phyloP scores from a whole-genome alignment of 148 eudicot genomes.

The Chenopodium album region DNA sequence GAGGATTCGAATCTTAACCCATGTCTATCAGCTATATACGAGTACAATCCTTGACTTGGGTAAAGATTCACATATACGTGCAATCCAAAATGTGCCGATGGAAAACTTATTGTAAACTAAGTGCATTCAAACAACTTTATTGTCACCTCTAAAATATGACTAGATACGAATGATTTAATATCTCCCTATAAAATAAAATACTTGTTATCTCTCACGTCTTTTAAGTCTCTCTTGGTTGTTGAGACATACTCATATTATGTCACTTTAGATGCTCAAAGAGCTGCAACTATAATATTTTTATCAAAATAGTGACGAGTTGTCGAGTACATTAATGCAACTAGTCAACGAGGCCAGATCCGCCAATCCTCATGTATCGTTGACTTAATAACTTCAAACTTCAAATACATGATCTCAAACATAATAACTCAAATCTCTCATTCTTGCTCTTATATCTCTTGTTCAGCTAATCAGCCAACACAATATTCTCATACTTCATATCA shows the following conservation, averaged over 20 bases:
- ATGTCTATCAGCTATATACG: too few relatives aligned
- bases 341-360: slow-evolving; percentile 34
- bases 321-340: background rate
- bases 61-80: too few relatives aligned
- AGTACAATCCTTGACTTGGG: too few relatives aligned
- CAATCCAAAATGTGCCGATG: too few relatives aligned
- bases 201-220: background rate
- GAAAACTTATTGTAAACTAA: background rate
- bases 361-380: slow-evolving; percentile 21
- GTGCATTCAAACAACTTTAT: too few relatives aligned
- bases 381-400: slow-evolving; percentile 14
- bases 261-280: background rate
- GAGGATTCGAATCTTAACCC: too few relatives aligned
- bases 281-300: background rate
- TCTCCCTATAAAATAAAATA: background rate
- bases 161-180: background rate
- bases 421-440: background rate
- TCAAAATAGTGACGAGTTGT: background rate
- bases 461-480: slow-evolving; percentile 1
- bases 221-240: background rate
- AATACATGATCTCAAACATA: slow-evolving; percentile 15
- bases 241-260: background rate
- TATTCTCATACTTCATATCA: background rate
- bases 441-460: background rate
- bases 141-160: background rate